These are phyloP conservation scores for Sporothrix schenckii DNA, from an alignment of 2,329 filamentous ascomycete genomes.

Conservation along the genomic window DNA sequence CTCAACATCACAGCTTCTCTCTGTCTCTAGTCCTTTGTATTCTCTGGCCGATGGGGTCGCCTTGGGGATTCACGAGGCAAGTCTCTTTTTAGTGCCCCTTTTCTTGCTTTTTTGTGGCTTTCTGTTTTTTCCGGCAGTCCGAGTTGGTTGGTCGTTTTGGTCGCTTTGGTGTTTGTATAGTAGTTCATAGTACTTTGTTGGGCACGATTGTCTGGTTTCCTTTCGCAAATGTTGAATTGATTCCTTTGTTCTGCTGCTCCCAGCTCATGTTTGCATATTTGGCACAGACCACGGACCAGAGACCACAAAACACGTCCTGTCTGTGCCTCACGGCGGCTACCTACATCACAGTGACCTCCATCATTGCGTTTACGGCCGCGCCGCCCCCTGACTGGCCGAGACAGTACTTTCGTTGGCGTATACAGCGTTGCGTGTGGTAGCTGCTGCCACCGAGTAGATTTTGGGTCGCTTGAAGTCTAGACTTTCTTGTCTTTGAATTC, in stretches of 20 bases:
- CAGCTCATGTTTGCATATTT: background rate
- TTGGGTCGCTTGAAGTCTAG: background rate
- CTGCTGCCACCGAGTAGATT: background rate
- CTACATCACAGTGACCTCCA: background rate
- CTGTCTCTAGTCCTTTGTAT: too few species aligned
- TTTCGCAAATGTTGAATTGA: background rate
- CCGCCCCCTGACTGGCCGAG: conserved; percentile 17
- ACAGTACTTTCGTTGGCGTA: background rate
- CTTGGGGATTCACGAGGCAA: background rate
- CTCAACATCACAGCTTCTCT: background rate
- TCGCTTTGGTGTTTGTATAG: background rate
- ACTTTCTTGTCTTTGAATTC: background rate
- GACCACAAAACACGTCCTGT: background rate
- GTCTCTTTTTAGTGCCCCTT: background rate
- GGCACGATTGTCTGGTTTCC: background rate
- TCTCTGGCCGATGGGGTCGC: background rate
- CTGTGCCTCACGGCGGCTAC: background rate
- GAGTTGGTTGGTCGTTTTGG: background rate
- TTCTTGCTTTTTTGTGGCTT: background rate
- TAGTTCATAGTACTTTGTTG: background rate
- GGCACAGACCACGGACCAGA: background rate
- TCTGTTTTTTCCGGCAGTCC: background rate
- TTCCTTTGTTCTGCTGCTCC: too few species aligned
- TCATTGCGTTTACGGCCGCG: conserved; percentile 10
- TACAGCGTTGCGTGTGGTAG: background rate